phyloP scores from a whole-genome alignment of 345 rosid genomes.

The Salix udensis region DNA sequence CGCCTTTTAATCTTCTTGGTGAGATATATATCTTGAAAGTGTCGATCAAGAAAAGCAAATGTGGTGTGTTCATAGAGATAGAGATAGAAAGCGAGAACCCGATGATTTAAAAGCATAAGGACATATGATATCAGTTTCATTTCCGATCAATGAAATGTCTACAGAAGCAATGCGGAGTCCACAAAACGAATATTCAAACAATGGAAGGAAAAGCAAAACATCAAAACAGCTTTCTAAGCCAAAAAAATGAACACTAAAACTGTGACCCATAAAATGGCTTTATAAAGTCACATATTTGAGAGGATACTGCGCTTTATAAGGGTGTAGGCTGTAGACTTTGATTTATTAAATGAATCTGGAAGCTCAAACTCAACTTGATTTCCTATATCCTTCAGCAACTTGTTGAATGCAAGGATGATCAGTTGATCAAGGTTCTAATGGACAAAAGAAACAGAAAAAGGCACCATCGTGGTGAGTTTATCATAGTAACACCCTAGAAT shows the following conservation, averaged over 20 bases:
- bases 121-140: background rate
- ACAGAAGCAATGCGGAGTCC: background rate
- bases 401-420: slow-evolving; percentile 54
- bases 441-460: slow-evolving; percentile 19
- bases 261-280: slow-evolving; percentile 1
- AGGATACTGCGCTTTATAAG: slow-evolving; percentile 89
- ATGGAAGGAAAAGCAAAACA: background rate
- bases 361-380: slow-evolving; percentile 67
- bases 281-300: background rate
- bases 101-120: background rate
- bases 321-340: slow-evolving; percentile 60
- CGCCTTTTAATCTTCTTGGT: slow-evolving; percentile 72
- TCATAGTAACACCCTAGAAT: background rate
- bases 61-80: background rate
- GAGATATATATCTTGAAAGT: slow-evolving; percentile 66
- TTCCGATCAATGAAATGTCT: no score
- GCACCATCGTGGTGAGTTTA: background rate
- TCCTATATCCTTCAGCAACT: slow-evolving; percentile 61
- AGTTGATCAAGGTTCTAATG: slow-evolving; percentile 46
- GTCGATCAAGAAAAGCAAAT: slow-evolving; percentile 32
- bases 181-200: background rate
- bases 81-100: background rate
- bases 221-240: no score
- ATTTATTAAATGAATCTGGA: slow-evolving; percentile 73
- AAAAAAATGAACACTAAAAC: background rate